Conservation (phyloP, 306 rosid species). For the Sicyos baderoa region DNA sequence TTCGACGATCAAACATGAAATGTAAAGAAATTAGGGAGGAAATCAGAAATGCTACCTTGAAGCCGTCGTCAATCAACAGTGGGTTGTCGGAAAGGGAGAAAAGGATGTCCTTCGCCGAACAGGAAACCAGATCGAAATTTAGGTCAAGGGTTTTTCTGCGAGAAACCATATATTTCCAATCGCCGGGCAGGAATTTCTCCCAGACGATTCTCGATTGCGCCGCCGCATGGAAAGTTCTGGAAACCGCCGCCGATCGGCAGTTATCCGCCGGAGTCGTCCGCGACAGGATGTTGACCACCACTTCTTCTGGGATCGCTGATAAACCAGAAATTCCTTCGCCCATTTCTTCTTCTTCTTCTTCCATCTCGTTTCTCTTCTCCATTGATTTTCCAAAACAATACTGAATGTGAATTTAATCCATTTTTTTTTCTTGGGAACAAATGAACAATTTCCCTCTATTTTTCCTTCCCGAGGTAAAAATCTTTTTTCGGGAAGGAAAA, state of each 20-base stretch:
- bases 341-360: not conserved
- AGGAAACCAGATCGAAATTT: not conserved
- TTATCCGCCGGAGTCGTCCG: constrained; percentile 10
- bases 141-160: not conserved
- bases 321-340: not conserved
- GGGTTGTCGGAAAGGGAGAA: constrained; percentile 10
- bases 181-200: constrained; percentile 12
- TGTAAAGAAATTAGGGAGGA: not conserved
- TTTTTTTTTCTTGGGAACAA: too few species aligned
- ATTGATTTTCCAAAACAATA: too few species aligned
- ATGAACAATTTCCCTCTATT: too few species aligned
- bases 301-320: constrained; percentile 15
- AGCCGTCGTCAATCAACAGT: constrained; percentile 11
- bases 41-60: constrained; percentile 10
- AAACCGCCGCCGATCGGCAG: constrained; percentile 14
- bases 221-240: constrained; percentile 14
- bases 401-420: too few species aligned
- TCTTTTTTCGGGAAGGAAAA: too few species aligned
- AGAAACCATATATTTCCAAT: constrained; percentile 3
- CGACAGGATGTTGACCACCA: constrained; percentile 10
- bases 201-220: constrained; percentile 13
- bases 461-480: too few species aligned
- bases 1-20: too few species aligned
- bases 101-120: constrained; percentile 10
- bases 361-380: too few species aligned